Percentiles rank a stretch among this genome's conserved stretches.
phyloP scores from a whole-genome alignment of 1,284 basidiomycete species.

The Cryptococcus sp. region DNA sequence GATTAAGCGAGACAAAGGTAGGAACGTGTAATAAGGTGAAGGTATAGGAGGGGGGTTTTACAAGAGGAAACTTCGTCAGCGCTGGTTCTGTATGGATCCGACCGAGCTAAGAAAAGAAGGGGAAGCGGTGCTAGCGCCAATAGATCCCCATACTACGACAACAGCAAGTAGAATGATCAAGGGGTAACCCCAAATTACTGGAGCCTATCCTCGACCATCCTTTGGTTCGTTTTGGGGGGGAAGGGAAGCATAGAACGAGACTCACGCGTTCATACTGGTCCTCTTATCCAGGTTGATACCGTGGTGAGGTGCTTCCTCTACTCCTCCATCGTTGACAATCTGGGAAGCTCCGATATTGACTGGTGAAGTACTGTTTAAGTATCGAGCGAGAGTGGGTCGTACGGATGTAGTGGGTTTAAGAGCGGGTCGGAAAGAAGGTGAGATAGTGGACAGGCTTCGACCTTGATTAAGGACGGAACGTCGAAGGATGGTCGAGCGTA shows the following conservation, averaged over 20 bases:
- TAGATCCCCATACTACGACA: too few relatives aligned
- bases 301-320: slow-evolving; percentile 33
- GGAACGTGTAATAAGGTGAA: neutral
- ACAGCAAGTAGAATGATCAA: too few relatives aligned
- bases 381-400: slow-evolving; percentile 1
- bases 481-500: slow-evolving; percentile 21
- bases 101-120: neutral
- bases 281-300: slow-evolving; percentile 43
- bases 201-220: too few relatives aligned
- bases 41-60: neutral
- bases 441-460: slow-evolving; percentile 8
- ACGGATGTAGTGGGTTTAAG: slow-evolving; percentile 1
- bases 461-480: slow-evolving; percentile 2
- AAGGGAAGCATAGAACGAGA: slow-evolving; percentile 9
- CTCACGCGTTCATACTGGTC: slow-evolving; percentile 43
- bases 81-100: neutral
- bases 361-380: slow-evolving; percentile 9
- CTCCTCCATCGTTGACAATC: slow-evolving; percentile 31
- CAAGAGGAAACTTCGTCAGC: neutral
- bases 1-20: neutral
- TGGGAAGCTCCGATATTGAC: slow-evolving; percentile 15
- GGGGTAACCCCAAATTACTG: too few relatives aligned
- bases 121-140: neutral
- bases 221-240: too few relatives aligned
- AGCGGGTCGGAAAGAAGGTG: slow-evolving; percentile 1